These are phyloP conservation scores for Hypoxylon lenormandii DNA, from an alignment of 495 filamentous ascomycete genomes.

Conservation along the genomic window DNA sequence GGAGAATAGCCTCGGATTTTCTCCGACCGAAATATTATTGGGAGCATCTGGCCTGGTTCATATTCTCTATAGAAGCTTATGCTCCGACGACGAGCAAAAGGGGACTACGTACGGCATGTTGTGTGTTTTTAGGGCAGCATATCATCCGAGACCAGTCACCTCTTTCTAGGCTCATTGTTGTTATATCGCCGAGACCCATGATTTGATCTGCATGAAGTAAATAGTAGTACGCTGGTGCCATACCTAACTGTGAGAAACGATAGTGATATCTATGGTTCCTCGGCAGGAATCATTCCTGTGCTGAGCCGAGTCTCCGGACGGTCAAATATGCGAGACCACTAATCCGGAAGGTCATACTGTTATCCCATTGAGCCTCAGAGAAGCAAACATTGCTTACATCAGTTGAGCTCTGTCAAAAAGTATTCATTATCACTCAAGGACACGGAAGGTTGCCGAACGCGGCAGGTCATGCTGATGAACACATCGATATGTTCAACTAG, in stretches of 20 bases:
- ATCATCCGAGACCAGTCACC: no score
- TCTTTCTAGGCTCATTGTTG: no score
- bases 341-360: not conserved
- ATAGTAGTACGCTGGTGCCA: no score
- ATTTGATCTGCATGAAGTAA: not conserved
- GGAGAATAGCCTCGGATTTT: no score
- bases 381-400: not conserved
- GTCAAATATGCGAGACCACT: not conserved
- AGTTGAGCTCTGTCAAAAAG: not conserved
- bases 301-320: not conserved
- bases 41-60: no score
- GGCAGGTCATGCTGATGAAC: conserved; percentile 5
- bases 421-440: not conserved
- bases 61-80: no score
- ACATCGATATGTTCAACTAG: conserved; percentile 20
- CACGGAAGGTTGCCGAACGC: not conserved
- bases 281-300: not conserved
- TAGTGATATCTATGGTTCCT: not conserved
- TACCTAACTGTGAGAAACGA: no score
- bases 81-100: no score
- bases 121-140: no score
- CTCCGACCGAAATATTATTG: no score
- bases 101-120: no score
- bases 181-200: not conserved
- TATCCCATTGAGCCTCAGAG: not conserved